These are phyloP conservation scores for Liriodendron chinense DNA, from an alignment of 164 flowering plant species.

Conservation along the genomic window DNA sequence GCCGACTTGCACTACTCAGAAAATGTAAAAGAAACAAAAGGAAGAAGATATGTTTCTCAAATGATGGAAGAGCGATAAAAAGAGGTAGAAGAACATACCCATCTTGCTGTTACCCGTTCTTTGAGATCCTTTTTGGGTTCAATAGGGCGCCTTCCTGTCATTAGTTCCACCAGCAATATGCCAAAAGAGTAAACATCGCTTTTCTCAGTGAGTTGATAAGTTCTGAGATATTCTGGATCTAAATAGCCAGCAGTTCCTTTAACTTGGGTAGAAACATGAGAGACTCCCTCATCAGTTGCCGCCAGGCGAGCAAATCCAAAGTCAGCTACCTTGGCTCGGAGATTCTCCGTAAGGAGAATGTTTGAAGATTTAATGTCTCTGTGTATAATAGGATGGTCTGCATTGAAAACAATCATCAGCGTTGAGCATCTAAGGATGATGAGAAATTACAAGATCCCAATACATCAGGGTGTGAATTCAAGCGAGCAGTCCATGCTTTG, in stretches of 20 bases:
- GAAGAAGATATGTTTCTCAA: not conserved
- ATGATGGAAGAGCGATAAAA: not conserved
- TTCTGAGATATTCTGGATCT: slow-evolving; percentile 88
- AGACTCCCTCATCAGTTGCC: slow-evolving; percentile 62
- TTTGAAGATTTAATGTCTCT: slow-evolving; percentile 97
- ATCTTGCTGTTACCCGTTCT: slow-evolving; percentile 78
- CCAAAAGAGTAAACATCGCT: slow-evolving; percentile 98
- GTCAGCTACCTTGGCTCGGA: slow-evolving; percentile 92
- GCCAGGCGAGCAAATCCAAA: slow-evolving; percentile 91
- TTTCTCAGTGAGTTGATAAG: slow-evolving; percentile 92
- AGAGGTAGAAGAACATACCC: slow-evolving; percentile 48
- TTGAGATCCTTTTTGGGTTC: slow-evolving; percentile 64
- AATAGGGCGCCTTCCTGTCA: slow-evolving; percentile 91
- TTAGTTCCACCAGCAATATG: slow-evolving; percentile 74
- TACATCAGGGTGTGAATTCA: not conserved
- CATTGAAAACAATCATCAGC: slow-evolving; percentile 17
- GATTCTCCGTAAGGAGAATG: slow-evolving; percentile 79
- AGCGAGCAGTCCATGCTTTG: not conserved
- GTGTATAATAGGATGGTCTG: slow-evolving; percentile 94
- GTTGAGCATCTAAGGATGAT: not conserved
- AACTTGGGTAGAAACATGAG: slow-evolving; percentile 93
- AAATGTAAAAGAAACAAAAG: too few relatives aligned
- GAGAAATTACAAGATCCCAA: too few relatives aligned
- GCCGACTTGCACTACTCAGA: not conserved
- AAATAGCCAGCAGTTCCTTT: slow-evolving; percentile 99